phyloP scores from a whole-genome alignment of 352 stramenopile species.

The Phytopythium oedochilum region DNA sequence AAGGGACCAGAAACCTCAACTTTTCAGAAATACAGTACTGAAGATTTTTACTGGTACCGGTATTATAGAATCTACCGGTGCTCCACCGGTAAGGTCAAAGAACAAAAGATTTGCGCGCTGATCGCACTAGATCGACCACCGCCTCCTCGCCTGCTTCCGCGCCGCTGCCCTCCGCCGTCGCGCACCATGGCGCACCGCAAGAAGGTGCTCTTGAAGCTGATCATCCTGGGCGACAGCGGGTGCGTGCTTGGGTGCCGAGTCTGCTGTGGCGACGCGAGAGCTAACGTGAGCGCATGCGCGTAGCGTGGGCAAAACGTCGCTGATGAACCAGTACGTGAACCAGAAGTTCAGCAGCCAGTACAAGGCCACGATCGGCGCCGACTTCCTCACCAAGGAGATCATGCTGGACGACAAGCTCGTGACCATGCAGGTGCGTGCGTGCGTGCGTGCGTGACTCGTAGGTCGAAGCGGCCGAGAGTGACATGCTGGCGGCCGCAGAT shows the following conservation, averaged over 20 bases:
- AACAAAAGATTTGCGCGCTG: neutral
- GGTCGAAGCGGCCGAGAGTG: too few relatives aligned
- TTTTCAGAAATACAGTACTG: too few relatives aligned
- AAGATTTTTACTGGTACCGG: too few relatives aligned
- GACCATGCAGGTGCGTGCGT: slow-evolving; percentile 83
- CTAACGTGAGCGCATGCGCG: neutral
- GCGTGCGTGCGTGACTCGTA: neutral
- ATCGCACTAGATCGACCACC: neutral
- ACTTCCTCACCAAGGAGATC: slow-evolving; percentile 98
- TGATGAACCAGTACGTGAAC: slow-evolving; percentile 99
- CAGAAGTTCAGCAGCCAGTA: slow-evolving; percentile 99
- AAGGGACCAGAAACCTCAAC: too few relatives aligned
- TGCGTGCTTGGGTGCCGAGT: slow-evolving; percentile 37
- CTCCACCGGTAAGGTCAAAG: neutral
- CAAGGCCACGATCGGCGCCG: slow-evolving; percentile 98
- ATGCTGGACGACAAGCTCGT: slow-evolving; percentile 95
- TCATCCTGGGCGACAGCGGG: slow-evolving; percentile 98
- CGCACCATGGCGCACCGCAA: slow-evolving; percentile 90
- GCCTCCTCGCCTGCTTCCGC: too few relatives aligned
- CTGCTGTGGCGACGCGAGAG: neutral
- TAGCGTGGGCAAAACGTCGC: slow-evolving; percentile 98
- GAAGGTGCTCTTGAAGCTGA: slow-evolving; percentile 97
- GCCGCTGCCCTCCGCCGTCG: neutral
- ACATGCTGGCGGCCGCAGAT: slow-evolving; percentile 74
- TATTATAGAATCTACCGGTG: too few relatives aligned